Percentiles rank a stretch among this genome's conserved stretches.
These are phyloP conservation scores for Malus hybrid DNA, from an alignment of 331 rosid species.

Conservation along the genomic window DNA sequence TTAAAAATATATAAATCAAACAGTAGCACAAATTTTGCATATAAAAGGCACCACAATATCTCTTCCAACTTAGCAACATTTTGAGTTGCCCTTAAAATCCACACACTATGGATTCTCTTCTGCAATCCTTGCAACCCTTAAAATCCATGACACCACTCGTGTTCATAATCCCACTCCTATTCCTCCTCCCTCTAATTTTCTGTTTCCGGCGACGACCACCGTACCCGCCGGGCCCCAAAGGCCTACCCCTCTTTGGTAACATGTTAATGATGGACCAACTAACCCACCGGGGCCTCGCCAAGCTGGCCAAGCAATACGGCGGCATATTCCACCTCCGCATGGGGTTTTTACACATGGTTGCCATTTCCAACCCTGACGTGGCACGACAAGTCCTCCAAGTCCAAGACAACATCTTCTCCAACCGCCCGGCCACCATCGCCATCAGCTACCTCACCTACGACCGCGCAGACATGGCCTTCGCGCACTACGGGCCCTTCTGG, in stretches of 20 bases:
- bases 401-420: conserved; percentile 68
- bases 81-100: conserved; percentile 24
- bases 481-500: conserved; percentile 94
- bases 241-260: conserved; percentile 65
- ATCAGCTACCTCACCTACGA: conserved; percentile 70
- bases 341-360: conserved; percentile 71
- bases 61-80: conserved; percentile 33
- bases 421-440: conserved; percentile 83
- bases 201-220: conserved; percentile 16
- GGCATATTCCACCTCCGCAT: conserved; percentile 65
- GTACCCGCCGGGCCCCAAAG: conserved; percentile 69
- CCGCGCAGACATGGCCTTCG: conserved; percentile 95
- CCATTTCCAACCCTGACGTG: conserved; percentile 40
- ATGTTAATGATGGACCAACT: conserved; percentile 67
- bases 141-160: neutral
- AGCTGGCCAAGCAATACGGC: conserved; percentile 50
- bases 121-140: conserved; percentile 23
- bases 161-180: neutral
- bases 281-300: conserved; percentile 72
- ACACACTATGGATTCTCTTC: conserved; percentile 28
- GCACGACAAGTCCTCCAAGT: conserved; percentile 85
- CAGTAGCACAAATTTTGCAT: conserved; percentile 8
- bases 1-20: no score
- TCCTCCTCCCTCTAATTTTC: conserved; percentile 18
- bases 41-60: conserved; percentile 13